phyloP scores from a whole-genome alignment of 495 filamentous ascomycete species.

The Aspergillus coremiiformis region DNA sequence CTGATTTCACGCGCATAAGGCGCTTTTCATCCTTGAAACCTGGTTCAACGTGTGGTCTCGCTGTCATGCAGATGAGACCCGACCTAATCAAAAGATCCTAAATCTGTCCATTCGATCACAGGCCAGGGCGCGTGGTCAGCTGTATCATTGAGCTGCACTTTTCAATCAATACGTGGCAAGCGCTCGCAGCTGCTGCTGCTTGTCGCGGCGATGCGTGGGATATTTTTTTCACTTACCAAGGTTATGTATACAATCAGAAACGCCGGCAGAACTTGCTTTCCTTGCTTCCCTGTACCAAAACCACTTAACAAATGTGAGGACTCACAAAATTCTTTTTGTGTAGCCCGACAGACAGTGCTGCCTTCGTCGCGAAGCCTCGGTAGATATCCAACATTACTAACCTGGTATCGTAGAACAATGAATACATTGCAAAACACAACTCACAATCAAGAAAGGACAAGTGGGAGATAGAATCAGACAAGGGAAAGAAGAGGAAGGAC shows the following conservation, averaged over 20 bases:
- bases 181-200: neutral
- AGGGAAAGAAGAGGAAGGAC: neutral
- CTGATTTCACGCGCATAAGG: slow-evolving; percentile 3
- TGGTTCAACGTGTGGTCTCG: neutral
- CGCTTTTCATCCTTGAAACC: neutral
- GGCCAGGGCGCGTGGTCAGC: neutral
- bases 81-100: neutral
- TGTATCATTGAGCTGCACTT: neutral
- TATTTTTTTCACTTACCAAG: neutral
- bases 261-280: neutral
- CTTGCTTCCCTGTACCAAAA: neutral
- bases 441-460: slow-evolving; percentile 7
- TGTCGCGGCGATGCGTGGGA: neutral
- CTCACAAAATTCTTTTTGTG: neutral
- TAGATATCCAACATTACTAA: slow-evolving; percentile 2
- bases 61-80: neutral
- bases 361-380: neutral
- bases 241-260: neutral
- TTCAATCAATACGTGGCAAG: neutral
- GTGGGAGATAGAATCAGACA: neutral
- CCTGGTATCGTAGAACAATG: slow-evolving; percentile 16
- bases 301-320: neutral
- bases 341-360: neutral
- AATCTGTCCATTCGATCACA: neutral
- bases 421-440: slow-evolving; percentile 7